Evolutionary conservation across 768 basidiomycete species (phyloP), one percentile per base, ranked within the genome.

Genomic region (Infundibulicybe gibba): DNA sequence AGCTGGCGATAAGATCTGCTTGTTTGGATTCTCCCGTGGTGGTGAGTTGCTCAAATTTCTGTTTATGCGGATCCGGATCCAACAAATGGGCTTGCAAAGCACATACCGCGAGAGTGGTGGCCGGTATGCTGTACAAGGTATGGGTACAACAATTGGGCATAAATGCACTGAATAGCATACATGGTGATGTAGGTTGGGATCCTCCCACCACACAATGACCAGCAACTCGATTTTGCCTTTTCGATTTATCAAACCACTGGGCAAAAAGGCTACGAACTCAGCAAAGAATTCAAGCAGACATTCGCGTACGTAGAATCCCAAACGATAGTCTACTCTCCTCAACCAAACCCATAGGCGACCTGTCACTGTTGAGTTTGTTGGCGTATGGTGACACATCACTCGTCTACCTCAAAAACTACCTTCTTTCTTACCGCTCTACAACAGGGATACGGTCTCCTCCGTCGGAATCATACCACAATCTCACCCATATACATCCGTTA

Each of bases 141-240:
- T 17, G n/a, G n/a, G 10, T 15, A 5, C 14, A 12, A 12, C 11
- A 6, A 15, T 25, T 15, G 15, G 43, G 4, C 4, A 40, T 1
- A 11, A n/a, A 12, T 37, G 31, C 19, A n/a, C 44, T 32, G 10
- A 41, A 32, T 19, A 12, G 11, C 15, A 8, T 3, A 13, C n/a
- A n/a, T 45, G 30, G 19, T 32, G 25, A 4, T 25, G 8, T 17
- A 64, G 61, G 55, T 67, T 13, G 66, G 66, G 2, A 50, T 67
- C 11, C 56, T 67, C 6, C 63, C 64, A 0, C 49, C 56, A 2
- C 55, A 56, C 41, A 67, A 67, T 25, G 54, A 61, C 34, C 58
- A 66, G 40, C 66, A 67, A 25, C 52, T 67, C 8, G 63, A 65
- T 20, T 67, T 67, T 21, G 66, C 64, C 11, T 67, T 66, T 49